phyloP scores from a whole-genome alignment of 2,329 filamentous ascomycete genomes.

The Cercospora canescens region DNA sequence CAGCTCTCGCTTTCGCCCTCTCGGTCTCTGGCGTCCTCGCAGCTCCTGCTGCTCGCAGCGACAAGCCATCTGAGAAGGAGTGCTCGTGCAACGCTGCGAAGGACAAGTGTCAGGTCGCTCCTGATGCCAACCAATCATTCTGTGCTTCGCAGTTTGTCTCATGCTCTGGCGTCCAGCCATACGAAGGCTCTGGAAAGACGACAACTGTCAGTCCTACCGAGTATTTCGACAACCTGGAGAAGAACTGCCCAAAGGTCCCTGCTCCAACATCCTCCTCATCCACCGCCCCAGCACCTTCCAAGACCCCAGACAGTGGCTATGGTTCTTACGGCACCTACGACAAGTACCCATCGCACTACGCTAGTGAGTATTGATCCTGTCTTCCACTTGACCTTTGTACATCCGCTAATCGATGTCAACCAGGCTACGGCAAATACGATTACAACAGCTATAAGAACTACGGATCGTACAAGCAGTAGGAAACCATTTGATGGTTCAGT shows the following conservation, averaged over 20 bases:
- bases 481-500: background rate
- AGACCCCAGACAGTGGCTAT: slow-evolving; percentile 2
- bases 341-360: background rate
- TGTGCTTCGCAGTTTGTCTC: background rate
- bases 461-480: background rate
- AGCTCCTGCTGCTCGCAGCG: slow-evolving; percentile 4
- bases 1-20: slow-evolving; percentile 17
- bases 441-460: slow-evolving; percentile 5
- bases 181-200: background rate
- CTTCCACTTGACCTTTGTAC: background rate
- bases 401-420: background rate
- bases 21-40: slow-evolving; percentile 15
- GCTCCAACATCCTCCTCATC: no score
- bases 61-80: background rate
- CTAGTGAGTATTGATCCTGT: background rate
- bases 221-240: background rate
- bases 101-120: background rate
- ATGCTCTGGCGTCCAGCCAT: background rate
- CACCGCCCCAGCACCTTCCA: background rate
- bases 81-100: background rate
- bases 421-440: background rate
- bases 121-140: background rate
- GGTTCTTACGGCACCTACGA: slow-evolving; percentile 8
- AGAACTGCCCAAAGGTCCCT: background rate
- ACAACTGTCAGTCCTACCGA: background rate